Evolutionary conservation across 225 moss, liverwort and hornwort species (phyloP).

Genomic region (Sphagnum tenellum): DNA sequence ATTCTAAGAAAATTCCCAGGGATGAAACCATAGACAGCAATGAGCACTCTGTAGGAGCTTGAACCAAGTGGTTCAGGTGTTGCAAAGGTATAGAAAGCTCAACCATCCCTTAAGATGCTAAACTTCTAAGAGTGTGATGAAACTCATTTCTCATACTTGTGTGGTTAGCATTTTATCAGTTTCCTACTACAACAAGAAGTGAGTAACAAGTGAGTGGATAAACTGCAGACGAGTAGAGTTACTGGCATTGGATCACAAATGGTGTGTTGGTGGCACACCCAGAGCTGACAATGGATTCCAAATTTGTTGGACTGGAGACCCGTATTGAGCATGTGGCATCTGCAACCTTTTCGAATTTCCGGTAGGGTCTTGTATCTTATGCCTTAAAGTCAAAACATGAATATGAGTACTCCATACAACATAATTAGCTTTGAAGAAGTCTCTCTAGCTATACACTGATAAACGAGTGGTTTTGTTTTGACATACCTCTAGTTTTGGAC

Average conservation of each 20-base stretch:
- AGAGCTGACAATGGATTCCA: slow-evolving; percentile 25
- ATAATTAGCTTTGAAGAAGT: too few relatives aligned
- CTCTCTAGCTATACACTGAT: too few relatives aligned
- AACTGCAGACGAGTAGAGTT: slow-evolving; percentile 33
- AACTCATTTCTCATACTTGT: too few relatives aligned
- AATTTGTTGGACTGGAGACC: slow-evolving; percentile 41
- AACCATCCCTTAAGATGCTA: too few relatives aligned
- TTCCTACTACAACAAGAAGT: too few relatives aligned
- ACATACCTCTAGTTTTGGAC: not conserved
- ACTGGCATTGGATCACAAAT: slow-evolving; percentile 11
- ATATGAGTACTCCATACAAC: too few relatives aligned
- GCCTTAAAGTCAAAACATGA: too few relatives aligned
- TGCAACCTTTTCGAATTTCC: slow-evolving; percentile 76
- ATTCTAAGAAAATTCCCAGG: slow-evolving; percentile 14
- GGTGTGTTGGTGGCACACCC: slow-evolving; percentile 3
- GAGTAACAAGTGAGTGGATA: too few relatives aligned
- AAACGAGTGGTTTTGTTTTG: too few relatives aligned
- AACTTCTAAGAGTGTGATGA: too few relatives aligned
- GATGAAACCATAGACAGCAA: slow-evolving; percentile 1
- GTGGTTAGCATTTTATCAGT: too few relatives aligned
- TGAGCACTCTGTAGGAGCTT: slow-evolving; percentile 14
- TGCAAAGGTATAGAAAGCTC: slow-evolving; percentile 36
- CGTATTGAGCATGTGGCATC: slow-evolving; percentile 81
- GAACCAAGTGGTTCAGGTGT: slow-evolving; percentile 26
- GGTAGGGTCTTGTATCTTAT: too few relatives aligned